Evolutionary conservation across 2,329 filamentous ascomycete species (phyloP).

Genomic region (Phaeomoniella chlamydospora): DNA sequence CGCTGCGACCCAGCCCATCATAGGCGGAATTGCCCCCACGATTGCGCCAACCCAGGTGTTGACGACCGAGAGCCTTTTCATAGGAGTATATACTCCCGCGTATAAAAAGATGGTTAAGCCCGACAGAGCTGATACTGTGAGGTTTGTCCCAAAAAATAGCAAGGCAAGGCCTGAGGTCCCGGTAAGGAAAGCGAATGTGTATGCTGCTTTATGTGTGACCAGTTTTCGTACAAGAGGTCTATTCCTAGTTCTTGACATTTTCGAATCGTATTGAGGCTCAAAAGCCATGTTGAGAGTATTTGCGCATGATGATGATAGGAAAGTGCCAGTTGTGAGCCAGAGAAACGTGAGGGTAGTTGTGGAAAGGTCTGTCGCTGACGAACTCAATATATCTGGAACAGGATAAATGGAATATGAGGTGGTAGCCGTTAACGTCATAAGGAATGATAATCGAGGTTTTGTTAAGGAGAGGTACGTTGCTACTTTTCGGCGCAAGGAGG

Average conservation of each 20-base stretch:
- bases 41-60: slow-evolving; percentile 95
- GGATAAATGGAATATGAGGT: slow-evolving; percentile 88
- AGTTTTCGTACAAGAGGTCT: slow-evolving; percentile 74
- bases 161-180: slow-evolving; percentile 55
- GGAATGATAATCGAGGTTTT: slow-evolving; percentile 85
- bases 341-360: slow-evolving; percentile 74
- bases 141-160: slow-evolving; percentile 83
- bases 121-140: slow-evolving; percentile 77
- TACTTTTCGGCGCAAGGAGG: slow-evolving; percentile 49
- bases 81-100: slow-evolving; percentile 79
- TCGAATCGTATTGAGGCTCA: slow-evolving; percentile 76
- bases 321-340: slow-evolving; percentile 81
- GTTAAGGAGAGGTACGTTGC: slow-evolving; percentile 79
- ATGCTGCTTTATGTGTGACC: slow-evolving; percentile 54
- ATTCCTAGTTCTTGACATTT: slow-evolving; percentile 88
- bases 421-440: slow-evolving; percentile 83
- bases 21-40: slow-evolving; percentile 80
- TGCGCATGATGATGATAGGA: slow-evolving; percentile 76
- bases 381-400: slow-evolving; percentile 68
- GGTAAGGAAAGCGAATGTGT: slow-evolving; percentile 64
- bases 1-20: slow-evolving; percentile 97
- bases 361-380: slow-evolving; percentile 55
- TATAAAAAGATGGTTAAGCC: slow-evolving; percentile 78
- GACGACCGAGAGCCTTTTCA: slow-evolving; percentile 72
- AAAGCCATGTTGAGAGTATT: slow-evolving; percentile 97